Evolutionary conservation across 2,329 filamentous ascomycete species (phyloP).

Genomic region (Fusarium redolens): DNA sequence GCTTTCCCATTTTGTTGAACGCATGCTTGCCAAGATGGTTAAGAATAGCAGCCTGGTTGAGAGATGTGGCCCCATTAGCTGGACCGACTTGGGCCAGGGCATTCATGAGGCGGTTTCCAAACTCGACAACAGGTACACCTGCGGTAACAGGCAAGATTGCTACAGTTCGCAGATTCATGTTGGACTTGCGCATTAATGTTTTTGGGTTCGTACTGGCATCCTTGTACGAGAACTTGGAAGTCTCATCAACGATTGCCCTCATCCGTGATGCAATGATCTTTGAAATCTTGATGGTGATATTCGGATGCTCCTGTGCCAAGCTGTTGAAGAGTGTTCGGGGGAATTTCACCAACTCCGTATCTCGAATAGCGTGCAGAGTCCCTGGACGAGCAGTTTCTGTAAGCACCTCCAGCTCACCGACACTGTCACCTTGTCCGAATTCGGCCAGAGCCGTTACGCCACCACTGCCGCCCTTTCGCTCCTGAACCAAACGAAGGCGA

Average conservation of each 20-base stretch:
- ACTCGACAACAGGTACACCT: conserved; percentile 94
- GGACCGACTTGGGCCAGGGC: conserved; percentile 91
- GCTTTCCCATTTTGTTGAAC: conserved; percentile 96
- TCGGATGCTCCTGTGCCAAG: conserved; percentile 94
- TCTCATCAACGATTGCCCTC: conserved; percentile 87
- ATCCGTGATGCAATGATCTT: conserved; percentile 98
- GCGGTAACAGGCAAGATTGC: conserved; percentile 90
- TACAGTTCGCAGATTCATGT: conserved; percentile 91
- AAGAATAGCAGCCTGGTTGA: conserved; percentile 93
- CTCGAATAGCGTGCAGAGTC: conserved; percentile 93
- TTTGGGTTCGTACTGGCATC: conserved; percentile 69
- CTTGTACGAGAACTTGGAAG: conserved; percentile 72
- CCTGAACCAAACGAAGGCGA: conserved; percentile 84
- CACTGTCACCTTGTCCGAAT: conserved; percentile 96
- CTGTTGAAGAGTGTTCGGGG: conserved; percentile 97
- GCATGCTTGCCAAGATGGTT: conserved; percentile 96
- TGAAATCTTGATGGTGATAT: conserved; percentile 98
- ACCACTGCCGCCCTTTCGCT: conserved; percentile 82
- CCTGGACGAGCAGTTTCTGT: conserved; percentile 93
- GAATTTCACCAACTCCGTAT: conserved; percentile 96
- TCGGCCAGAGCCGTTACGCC: conserved; percentile 89
- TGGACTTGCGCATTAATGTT: conserved; percentile 77
- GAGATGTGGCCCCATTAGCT: conserved; percentile 86
- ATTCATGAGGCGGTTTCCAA: conserved; percentile 87
- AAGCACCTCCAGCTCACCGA: conserved; percentile 95